Evolutionary conservation across 163 green algal genomes (phyloP), one percentile per base, ranked within the genome.

Genomic region (Scenedesmus sp.): DNA sequence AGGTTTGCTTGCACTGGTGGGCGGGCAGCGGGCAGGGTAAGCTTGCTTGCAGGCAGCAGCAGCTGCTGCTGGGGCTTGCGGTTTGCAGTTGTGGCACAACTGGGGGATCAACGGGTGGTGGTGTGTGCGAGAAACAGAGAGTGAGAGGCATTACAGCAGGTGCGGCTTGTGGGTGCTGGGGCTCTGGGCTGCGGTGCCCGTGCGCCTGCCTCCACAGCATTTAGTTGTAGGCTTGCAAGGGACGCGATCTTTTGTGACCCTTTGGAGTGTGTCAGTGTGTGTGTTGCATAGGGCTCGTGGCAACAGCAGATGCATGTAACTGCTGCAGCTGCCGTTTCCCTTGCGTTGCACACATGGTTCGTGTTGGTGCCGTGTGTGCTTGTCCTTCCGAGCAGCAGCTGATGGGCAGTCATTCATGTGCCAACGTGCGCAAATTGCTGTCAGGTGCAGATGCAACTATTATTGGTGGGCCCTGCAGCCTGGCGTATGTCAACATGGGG

Each of bases 231-330:
- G 65, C 65, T 76, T 76, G 65, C 7, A 76, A 76, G 65, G 65
- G 65, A 40, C 65, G 26, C 6, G 7, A 37, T 7, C 65, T 40
- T 76, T 76, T 76, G 65, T 76, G 65, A 7, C 30, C 65, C 65
- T 76, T 37, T 16, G 65, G 20, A 30, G 37, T 37, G 65, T 40
- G 65, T 7, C 65, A 76, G 65, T 76, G 65, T 76, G 65, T 76
- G 65, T 37, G 65, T 76, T 76, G 30, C 65, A 76, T 76, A 24
- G 65, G 30, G 65, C 30, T 76, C 18, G 65, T 76, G 65, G 65
- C 65, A 76, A 76, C 65, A 76, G 65, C 65, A 30, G 65, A 30
- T 76, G 65, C 65, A 26, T 76, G 65, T 18, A 76, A 76, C 65
- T 76, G 65, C 65, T 76, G 65, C 65, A 76, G 65, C 65, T 76